Evolutionary conservation across 805 yeast genomes (phyloP), one percentile per base, ranked within the genome.

Genomic region (Suhomyces canberraensis): DNA sequence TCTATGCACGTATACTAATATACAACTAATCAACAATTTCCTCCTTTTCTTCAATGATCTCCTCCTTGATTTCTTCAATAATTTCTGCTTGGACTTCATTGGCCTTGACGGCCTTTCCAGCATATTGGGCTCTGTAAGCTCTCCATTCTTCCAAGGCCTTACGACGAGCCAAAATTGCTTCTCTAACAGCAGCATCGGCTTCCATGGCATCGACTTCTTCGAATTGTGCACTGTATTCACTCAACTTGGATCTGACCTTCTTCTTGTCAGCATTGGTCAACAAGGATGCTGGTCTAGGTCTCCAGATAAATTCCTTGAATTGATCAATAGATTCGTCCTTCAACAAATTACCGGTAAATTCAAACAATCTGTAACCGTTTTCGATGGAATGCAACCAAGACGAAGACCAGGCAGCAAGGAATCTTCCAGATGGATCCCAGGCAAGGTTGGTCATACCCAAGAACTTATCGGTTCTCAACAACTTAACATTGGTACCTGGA

Each of bases 341-440:
- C 42, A 87, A 61, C 47, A 80, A 48, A 48, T 71, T 73, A 54
- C 98, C 99, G 33, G 84, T 81, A 61, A 86, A 75, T 60, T 89
- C 95, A 67, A 73, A 90, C 46, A 93, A 66, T 61, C 79, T 86
- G 77, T 81, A 93, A 46, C 98, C 98, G 54, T 90, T 88, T 57
- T 87, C 96, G 45, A 85, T 73, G 52, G 81, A 76, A 55, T 85
- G 93, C 50, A 84, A 77, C 87, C 95, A 83, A 29, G 76, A 60
- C 15, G 96, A 84, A 5, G 96, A 87, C 87, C 91, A 85, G 14
- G 84, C 86, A 33, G 91, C 83, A 36, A 91, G 71, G 60, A 73
- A 89, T 65, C 98, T 78, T 50, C 98, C 98, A 35, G 95, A 83
- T 40, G 96, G 91, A 64, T 93, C 98, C 98, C 98, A 93, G 36